Base-by-base conservation (phyloP, 805 yeast species). In the Kuraishia ogatae region DNA sequence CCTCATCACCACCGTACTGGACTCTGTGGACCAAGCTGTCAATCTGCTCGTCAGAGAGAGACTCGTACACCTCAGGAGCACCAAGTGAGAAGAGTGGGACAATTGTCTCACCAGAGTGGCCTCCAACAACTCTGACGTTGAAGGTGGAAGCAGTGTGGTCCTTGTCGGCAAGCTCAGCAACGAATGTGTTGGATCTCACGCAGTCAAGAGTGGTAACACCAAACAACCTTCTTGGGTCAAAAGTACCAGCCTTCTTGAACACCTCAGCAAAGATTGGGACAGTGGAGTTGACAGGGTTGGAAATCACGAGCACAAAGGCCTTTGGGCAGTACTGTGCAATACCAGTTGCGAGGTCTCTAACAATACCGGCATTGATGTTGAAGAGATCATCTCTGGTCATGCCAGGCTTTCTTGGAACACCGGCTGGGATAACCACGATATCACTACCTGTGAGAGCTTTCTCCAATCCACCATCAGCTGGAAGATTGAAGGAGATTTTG, bases 1-100 rank as follows among this genome's bases (percentile, higher is more conserved):
- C 96, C 79, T 89, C 97, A 69, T 89, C 97, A 77, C 97, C 97
- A 74, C 96, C 97, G 68, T 87, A 91, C 78, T 91, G 97, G 71
- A 91, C 89, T 74, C 97, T 85, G 80, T 89, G 81, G 69, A 89
- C 80, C 65, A 90, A 79, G 26, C 77, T 74, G 52, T 81, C 85
- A 60, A 64, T 66, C 68, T 65, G 66, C 54, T 68, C 74, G 65
- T 64, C 65, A 62, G 66, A 66, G 56, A 65, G 72, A 58, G 55
- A 58, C 53, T 49, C 55, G 60, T 61, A 61, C 54, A 57, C 60
- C 57, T 60, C 60, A 10, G 66, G 73, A 55, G 66, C 67, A 65
- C 64, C 65, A 23, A 67, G 63, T 46, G 91, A 80, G 68, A 85
- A 81, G 61, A 91, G 77, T 54, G 97, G 97, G 48, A 91, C 94